Base-by-base conservation (phyloP, 2,329 filamentous ascomycete genomes). In the Coniella vitis region DNA sequence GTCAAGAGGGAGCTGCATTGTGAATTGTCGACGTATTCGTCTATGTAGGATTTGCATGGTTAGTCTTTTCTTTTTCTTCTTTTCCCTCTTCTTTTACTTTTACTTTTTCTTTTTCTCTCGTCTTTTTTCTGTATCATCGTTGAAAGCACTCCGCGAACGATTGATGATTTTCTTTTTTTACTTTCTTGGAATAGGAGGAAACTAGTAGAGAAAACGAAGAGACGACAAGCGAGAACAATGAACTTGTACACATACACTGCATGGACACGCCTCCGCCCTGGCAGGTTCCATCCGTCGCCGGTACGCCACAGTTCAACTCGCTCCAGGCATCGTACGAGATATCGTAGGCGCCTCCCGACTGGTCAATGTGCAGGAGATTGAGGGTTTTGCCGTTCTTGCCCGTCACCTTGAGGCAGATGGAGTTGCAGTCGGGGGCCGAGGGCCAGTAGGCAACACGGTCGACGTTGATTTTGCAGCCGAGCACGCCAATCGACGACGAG, bases 361-460 rank as follows among this genome's bases (percentile, higher is more conserved):
- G 63, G 66, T 81, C 79, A 54, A 82, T 66, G 60, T 72, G 72
- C 52, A 82, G 71, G 47, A 88, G 75, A 56, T 79, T 70, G 49
- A 83, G 62, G 35, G 64, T 68, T 52, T 75, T 73, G 48, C 64
- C 73, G 38, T 61, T 65, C 22, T 48, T 41, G 60, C 74, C 65
- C 49, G 66, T 69, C 53, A 81, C 65, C 61, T 73, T 72, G 57
- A 81, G 66, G 64, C 78, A 82, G 56, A 81, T 69, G 60, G 75
- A 69, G 65, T 72, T 65, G 68, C 78, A 82, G 65, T 69, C 68
- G 41, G 77, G 67, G 4, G 67, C 60, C 20, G 58, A 59, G 7
- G 79, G 79, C 75, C 76, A 82, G 70, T 82, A 82, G 53, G 78
- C 78, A 35, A 81, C 70, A 37, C 76, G 76, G 68, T 81, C 74